These are phyloP conservation scores for Cadophora malorum DNA, from an alignment of 2,329 filamentous ascomycete genomes.

Conservation along the genomic window DNA sequence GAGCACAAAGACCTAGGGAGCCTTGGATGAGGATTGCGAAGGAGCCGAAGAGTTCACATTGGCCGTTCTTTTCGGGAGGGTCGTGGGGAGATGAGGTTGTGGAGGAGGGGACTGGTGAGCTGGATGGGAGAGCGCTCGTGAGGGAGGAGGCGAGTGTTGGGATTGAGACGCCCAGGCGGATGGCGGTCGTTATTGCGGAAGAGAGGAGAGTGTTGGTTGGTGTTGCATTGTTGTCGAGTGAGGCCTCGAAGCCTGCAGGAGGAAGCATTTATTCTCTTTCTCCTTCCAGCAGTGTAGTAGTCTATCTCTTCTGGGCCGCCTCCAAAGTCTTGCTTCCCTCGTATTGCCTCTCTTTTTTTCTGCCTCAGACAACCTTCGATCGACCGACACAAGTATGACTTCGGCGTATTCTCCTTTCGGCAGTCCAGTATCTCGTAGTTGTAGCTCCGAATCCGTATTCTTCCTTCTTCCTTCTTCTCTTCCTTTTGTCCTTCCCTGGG, in stretches of 20 bases:
- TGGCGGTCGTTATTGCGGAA: slow-evolving; percentile 37
- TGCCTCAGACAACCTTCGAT: background rate
- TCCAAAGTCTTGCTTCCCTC: background rate
- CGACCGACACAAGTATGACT: background rate
- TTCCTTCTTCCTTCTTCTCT: background rate
- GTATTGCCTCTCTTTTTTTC: background rate
- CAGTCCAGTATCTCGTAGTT: background rate
- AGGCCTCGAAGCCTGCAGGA: slow-evolving; percentile 42
- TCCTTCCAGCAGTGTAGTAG: background rate
- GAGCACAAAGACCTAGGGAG: slow-evolving; percentile 80
- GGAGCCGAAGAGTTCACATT: slow-evolving; percentile 86
- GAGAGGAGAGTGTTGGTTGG: slow-evolving; percentile 35
- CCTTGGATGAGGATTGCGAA: slow-evolving; percentile 92
- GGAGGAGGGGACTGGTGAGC: background rate
- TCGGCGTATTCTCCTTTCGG: slow-evolving; percentile 8
- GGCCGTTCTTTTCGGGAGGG: slow-evolving; percentile 58
- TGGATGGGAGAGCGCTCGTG: background rate
- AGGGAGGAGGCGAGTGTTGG: slow-evolving; percentile 43
- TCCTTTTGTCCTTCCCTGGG: background rate
- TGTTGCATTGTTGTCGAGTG: slow-evolving; percentile 37
- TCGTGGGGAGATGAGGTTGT: slow-evolving; percentile 11
- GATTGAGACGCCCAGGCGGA: slow-evolving; percentile 39
- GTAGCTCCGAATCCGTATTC: background rate
- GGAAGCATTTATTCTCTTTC: slow-evolving; percentile 38
- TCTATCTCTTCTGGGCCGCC: background rate